These are phyloP conservation scores for Datisca glomerata DNA, from an alignment of 306 rosid species.

Conservation along the genomic window DNA sequence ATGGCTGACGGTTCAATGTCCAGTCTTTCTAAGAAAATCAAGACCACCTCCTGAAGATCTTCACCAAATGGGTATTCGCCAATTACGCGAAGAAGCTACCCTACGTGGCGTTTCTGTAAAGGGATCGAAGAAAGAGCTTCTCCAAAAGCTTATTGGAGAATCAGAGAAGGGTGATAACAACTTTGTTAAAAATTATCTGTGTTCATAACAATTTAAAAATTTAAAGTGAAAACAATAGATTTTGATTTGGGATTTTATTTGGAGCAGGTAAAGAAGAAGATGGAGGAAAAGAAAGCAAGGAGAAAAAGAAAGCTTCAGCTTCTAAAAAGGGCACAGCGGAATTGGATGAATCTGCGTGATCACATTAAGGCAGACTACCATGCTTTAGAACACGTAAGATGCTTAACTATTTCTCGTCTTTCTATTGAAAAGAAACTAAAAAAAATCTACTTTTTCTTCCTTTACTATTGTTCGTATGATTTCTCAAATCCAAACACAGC, in stretches of 20 bases:
- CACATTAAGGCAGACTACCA: slow-evolving; percentile 3
- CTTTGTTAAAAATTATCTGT: neutral
- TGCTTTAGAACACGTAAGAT: slow-evolving; percentile 2
- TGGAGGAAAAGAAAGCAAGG: neutral
- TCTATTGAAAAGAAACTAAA: neutral
- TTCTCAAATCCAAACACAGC: neutral
- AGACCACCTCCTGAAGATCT: neutral
- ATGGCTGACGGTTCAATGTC: slow-evolving; percentile 1
- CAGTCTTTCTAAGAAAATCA: slow-evolving; percentile 4
- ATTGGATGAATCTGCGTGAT: slow-evolving; percentile 3
- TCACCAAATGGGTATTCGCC: neutral
- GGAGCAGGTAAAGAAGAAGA: slow-evolving; percentile 1
- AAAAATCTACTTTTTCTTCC: neutral
- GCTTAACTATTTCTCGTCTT: neutral
- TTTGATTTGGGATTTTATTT: neutral
- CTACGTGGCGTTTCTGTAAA: neutral
- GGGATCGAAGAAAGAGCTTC: slow-evolving; percentile 1
- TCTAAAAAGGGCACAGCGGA: neutral
- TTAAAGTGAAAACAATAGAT: neutral
- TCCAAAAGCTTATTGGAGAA: neutral
- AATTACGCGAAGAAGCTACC: neutral
- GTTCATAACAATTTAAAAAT: neutral
- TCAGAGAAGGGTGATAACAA: neutral
- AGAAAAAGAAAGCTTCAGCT: neutral
- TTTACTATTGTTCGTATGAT: neutral